Evolutionary conservation across 108 stramenopile genomes (phyloP).

Genomic region (Seminavis robusta): DNA sequence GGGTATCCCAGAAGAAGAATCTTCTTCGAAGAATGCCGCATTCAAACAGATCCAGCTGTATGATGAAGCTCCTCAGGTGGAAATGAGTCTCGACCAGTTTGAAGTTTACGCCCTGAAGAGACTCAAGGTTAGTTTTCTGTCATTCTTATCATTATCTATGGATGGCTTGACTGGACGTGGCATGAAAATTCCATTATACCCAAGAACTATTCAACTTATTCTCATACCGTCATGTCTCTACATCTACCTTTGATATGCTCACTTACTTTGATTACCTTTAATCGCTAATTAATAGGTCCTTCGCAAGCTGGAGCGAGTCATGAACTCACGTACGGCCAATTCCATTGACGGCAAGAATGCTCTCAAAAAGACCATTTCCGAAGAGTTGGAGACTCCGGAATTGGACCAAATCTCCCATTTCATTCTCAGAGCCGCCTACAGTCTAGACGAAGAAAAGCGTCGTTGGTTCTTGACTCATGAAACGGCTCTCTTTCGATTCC

Average conservation of each 20-base stretch:
- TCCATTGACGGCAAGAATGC: slow-evolving; percentile 5
- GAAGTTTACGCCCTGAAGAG: slow-evolving; percentile 82
- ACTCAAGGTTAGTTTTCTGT: slow-evolving; percentile 76
- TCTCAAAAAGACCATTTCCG: slow-evolving; percentile 5
- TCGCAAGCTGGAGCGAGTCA: slow-evolving; percentile 91
- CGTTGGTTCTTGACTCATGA: slow-evolving; percentile 91
- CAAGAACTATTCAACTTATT: too few relatives aligned
- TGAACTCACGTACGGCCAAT: slow-evolving; percentile 38
- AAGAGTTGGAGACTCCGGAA: slow-evolving; percentile 13
- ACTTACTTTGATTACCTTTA: not conserved
- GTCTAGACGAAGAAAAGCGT: slow-evolving; percentile 83
- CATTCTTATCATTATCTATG: too few relatives aligned
- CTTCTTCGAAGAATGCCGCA: too few relatives aligned
- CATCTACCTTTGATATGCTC: too few relatives aligned
- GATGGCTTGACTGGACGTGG: too few relatives aligned
- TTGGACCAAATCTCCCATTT: slow-evolving; percentile 93
- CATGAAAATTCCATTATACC: too few relatives aligned
- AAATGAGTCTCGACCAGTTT: slow-evolving; percentile 83
- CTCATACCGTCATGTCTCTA: too few relatives aligned
- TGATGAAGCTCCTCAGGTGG: slow-evolving; percentile 44
- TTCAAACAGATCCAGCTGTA: slow-evolving; percentile 58
- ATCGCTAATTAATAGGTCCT: slow-evolving; percentile 56
- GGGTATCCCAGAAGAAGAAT: too few relatives aligned
- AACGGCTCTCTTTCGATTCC: slow-evolving; percentile 74
- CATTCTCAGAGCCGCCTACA: slow-evolving; percentile 94